Conservation (phyloP, 768 basidiomycete species). For the Termitomyces sp. region DNA sequence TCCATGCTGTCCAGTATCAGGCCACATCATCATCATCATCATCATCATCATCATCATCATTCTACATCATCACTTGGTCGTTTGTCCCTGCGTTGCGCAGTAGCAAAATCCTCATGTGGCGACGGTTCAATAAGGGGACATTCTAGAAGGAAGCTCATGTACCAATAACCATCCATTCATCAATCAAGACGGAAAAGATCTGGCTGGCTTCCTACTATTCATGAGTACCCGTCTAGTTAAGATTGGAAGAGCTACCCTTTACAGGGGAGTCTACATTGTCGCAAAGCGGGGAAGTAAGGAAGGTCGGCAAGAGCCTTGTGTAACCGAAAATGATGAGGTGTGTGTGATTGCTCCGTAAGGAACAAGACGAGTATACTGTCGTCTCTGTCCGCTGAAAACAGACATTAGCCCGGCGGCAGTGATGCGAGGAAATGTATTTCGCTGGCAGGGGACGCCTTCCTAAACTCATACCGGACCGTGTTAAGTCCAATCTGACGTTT, state of each 20-base stretch:
- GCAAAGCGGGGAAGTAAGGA: neutral
- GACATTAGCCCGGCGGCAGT: too few species aligned
- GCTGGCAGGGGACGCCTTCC: neutral
- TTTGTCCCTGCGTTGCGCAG: neutral
- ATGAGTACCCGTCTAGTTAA: neutral
- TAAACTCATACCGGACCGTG: neutral
- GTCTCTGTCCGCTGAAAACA: too few species aligned
- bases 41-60: too few species aligned
- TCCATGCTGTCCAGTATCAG: too few species aligned
- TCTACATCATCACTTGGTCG: neutral
- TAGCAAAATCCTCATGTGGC: neutral
- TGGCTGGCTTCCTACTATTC: too few species aligned
- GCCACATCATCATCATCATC: too few species aligned
- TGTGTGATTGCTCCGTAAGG: too few species aligned
- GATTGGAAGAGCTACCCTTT: too few species aligned
- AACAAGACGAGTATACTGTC: too few species aligned
- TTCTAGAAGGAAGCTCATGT: neutral
- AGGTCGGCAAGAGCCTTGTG: neutral
- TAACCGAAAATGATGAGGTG: neutral
- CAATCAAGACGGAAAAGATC: neutral
- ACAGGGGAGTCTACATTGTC: too few species aligned
- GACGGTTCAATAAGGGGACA: neutral
- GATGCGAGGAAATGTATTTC: too few species aligned
- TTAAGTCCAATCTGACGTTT: neutral
- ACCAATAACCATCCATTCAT: neutral